These are phyloP conservation scores for Paramecium biaurelia DNA, from an alignment of 73 alveolate genomes.

Conservation along the genomic window DNA sequence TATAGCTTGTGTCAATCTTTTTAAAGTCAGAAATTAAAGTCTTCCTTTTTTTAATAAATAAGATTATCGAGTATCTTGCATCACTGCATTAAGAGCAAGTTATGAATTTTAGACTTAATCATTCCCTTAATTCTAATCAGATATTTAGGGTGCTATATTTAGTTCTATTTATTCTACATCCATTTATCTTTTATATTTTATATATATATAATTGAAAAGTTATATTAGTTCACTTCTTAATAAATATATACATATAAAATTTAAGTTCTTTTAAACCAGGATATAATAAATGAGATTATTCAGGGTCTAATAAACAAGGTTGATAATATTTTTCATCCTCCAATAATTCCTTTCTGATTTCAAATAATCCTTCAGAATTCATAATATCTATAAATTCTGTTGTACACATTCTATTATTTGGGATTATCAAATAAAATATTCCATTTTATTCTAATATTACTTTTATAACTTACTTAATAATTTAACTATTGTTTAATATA, in stretches of 20 bases:
- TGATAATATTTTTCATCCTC: constrained; percentile 9
- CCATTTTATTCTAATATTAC: not conserved
- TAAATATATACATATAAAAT: constrained; percentile 21
- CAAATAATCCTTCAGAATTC: not conserved
- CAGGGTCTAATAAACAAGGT: not conserved
- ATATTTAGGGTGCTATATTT: not conserved
- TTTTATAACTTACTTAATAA: not conserved
- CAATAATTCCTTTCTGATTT: not conserved
- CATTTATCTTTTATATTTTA: not conserved
- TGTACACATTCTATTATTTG: not conserved
- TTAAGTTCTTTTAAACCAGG: constrained; percentile 26
- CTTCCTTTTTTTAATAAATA: not conserved
- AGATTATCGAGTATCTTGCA: not conserved
- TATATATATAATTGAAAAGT: not conserved
- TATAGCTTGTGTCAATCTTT: not conserved
- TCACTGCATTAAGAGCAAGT: not conserved
- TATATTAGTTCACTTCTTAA: not conserved
- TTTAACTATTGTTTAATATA: constrained; percentile 16
- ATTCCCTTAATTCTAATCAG: not conserved
- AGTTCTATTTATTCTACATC: constrained; percentile 6
- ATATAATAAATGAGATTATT: not conserved
- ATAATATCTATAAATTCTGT: not conserved
- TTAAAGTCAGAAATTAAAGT: not conserved
- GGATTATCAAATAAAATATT: constrained; percentile 29
- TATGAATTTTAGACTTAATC: not conserved